These are phyloP conservation scores for Eimeria maxima DNA, from an alignment of 169 alveolate genomes.

Conservation along the genomic window DNA sequence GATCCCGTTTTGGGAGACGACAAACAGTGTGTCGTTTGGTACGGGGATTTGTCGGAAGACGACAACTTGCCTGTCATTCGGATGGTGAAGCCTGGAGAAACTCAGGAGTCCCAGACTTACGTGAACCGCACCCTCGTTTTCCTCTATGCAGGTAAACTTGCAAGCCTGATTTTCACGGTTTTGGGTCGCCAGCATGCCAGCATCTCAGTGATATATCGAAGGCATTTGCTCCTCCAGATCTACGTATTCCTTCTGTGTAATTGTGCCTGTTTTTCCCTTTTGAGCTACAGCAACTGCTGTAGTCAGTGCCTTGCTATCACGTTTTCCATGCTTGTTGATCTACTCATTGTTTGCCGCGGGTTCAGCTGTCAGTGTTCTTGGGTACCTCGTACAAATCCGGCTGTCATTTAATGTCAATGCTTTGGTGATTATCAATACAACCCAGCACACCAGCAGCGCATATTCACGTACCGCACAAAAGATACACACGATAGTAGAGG, in stretches of 20 bases:
- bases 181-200: not conserved
- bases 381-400: not conserved
- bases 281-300: not conserved
- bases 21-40: conserved; percentile 94
- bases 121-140: conserved; percentile 94
- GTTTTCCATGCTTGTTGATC: not conserved
- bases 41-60: conserved; percentile 91
- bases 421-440: not conserved
- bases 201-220: not conserved
- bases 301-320: not conserved
- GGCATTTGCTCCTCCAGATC: not conserved
- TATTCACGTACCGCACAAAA: not conserved
- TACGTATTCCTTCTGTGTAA: not conserved
- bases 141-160: conserved; percentile 91
- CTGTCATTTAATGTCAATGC: not conserved
- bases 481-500: not conserved
- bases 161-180: no score
- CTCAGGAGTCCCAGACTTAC: conserved; percentile 91
- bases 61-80: conserved; percentile 93
- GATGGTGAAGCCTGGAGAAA: conserved; percentile 91
- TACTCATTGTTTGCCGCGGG: not conserved
- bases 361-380: not conserved
- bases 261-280: not conserved
- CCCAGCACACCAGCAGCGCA: not conserved
- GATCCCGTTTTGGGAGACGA: conserved; percentile 96